phyloP scores from a whole-genome alignment of 2,329 filamentous ascomycete genomes.

The Saccharata proteae region DNA sequence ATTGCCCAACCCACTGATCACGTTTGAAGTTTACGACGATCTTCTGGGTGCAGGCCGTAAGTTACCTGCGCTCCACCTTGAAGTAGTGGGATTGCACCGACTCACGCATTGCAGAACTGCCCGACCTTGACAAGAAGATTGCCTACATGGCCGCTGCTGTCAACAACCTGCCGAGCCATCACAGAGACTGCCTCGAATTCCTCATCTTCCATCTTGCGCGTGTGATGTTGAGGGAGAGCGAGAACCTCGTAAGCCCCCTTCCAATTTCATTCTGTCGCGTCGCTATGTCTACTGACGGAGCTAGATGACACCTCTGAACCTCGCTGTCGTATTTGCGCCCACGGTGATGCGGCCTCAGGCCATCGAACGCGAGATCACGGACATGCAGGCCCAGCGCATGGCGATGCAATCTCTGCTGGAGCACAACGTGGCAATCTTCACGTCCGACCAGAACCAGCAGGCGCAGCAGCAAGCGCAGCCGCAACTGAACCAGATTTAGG shows the following conservation, averaged over 20 bases:
- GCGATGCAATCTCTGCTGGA: conserved; percentile 90
- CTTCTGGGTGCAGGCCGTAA: conserved; percentile 70
- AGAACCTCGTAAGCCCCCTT: conserved; percentile 60
- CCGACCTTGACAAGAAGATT: conserved; percentile 36
- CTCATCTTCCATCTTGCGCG: conserved; percentile 85
- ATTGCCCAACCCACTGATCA: conserved; percentile 77
- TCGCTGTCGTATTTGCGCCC: conserved; percentile 93
- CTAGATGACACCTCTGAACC: conserved; percentile 89
- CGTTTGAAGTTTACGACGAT: conserved; percentile 82
- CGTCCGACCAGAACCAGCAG: conserved; percentile 6
- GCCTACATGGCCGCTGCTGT: conserved; percentile 62
- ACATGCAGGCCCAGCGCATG: conserved; percentile 86
- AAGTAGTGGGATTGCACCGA: no score
- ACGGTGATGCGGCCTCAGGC: conserved; percentile 91
- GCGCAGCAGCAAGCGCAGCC: no score
- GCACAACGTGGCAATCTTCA: conserved; percentile 71
- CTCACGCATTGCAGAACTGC: conserved; percentile 46
- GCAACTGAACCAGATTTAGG: no score
- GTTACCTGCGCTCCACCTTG: no score
- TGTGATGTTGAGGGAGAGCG: conserved; percentile 68
- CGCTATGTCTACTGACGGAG: conserved; percentile 1
- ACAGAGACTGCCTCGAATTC: conserved; percentile 84
- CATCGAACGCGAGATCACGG: conserved; percentile 87
- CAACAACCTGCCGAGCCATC: conserved; percentile 65
- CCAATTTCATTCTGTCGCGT: not conserved